These are phyloP conservation scores for Podila clonocystis DNA, from an alignment of 192 early-diverging fungal genomes.

Conservation along the genomic window DNA sequence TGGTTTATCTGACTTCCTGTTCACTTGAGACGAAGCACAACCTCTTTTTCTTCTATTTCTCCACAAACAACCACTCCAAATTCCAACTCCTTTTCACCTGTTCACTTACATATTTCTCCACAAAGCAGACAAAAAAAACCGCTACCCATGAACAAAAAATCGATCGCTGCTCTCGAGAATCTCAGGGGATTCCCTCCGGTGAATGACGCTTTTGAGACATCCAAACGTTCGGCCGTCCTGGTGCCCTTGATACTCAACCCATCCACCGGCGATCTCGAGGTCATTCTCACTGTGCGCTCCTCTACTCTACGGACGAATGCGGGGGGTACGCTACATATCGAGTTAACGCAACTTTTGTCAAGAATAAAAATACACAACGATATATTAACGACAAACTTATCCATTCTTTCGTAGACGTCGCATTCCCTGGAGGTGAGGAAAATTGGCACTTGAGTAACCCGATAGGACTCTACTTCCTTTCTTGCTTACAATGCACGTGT, in stretches of 20 bases:
- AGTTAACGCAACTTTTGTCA: neutral
- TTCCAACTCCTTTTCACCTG: neutral
- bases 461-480: neutral
- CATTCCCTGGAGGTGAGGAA: conserved; percentile 40
- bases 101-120: neutral
- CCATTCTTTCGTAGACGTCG: neutral
- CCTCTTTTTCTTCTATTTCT: no score
- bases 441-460: neutral
- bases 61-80: no score
- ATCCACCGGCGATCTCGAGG: conserved; percentile 33
- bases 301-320: conserved; percentile 25
- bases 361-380: neutral
- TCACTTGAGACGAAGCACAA: no score
- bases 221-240: conserved; percentile 25
- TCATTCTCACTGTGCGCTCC: conserved; percentile 38
- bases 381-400: neutral
- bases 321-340: conserved; percentile 3
- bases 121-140: neutral
- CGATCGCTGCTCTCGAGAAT: neutral
- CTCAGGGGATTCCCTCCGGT: neutral
- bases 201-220: conserved; percentile 6
- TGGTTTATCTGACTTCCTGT: no score
- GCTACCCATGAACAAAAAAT: neutral
- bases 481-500: neutral
- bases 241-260: conserved; percentile 23